Percentiles rank a stretch among this genome's conserved stretches.
phyloP scores from a whole-genome alignment of 225 moss, liverwort and hornwort genomes.

The Sphagnum contortum region DNA sequence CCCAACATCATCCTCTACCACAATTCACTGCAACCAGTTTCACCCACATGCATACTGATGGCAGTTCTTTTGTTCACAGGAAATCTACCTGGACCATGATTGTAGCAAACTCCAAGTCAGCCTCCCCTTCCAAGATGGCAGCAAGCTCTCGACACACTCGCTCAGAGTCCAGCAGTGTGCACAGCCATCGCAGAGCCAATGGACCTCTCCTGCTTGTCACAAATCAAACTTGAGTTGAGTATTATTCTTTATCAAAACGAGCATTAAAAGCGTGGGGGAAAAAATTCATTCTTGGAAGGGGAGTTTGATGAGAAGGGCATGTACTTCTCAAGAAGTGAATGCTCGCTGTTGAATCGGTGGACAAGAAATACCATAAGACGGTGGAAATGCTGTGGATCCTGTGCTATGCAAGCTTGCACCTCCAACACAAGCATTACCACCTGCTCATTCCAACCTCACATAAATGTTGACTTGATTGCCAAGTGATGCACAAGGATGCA shows the following conservation, averaged over 20 bases:
- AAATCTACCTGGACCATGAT: constrained; percentile 90
- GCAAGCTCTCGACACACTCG: constrained; percentile 85
- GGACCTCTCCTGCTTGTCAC: constrained; percentile 62
- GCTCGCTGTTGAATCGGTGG: constrained; percentile 79
- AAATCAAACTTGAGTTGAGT: not conserved
- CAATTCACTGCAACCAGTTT: too few relatives aligned
- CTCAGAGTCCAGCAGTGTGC: constrained; percentile 84
- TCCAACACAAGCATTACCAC: constrained; percentile 92
- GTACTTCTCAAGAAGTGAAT: constrained; percentile 87
- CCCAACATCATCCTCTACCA: too few relatives aligned
- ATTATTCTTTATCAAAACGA: too few relatives aligned
- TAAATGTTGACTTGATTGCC: not conserved
- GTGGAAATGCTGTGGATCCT: constrained; percentile 81
- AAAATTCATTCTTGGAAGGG: not conserved
- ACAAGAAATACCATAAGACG: constrained; percentile 90
- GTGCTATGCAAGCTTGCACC: constrained; percentile 90
- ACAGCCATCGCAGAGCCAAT: constrained; percentile 76
- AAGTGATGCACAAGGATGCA: too few relatives aligned
- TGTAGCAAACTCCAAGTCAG: constrained; percentile 86
- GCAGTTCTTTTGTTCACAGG: too few relatives aligned
- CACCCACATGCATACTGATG: too few relatives aligned
- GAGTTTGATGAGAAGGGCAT: not conserved
- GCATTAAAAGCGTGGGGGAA: not conserved
- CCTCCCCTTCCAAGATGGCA: constrained; percentile 81
- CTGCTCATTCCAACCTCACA: constrained; percentile 12